Evolutionary conservation across 345 rosid genomes (phyloP).

Genomic region (Brassica incana): DNA sequence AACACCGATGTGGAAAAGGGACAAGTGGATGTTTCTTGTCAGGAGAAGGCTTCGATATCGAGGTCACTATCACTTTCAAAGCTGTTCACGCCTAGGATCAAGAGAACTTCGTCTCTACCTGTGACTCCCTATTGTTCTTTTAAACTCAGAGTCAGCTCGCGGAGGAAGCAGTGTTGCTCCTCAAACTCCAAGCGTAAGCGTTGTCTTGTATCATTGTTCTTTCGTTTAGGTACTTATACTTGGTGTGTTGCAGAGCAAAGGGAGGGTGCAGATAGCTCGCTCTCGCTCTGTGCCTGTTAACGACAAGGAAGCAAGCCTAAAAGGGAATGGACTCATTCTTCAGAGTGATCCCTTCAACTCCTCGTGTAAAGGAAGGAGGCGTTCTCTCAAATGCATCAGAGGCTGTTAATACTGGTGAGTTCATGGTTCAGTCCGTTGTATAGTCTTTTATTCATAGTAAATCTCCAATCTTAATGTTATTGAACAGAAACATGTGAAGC

Average conservation of each 20-base stretch:
- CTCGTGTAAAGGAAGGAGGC: slow-evolving; percentile 56
- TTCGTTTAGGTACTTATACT: slow-evolving; percentile 23
- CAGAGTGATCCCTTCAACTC: background rate
- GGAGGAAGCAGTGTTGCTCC: slow-evolving; percentile 48
- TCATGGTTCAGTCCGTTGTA: background rate
- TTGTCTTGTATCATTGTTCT: background rate
- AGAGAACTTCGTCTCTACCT: slow-evolving; percentile 83
- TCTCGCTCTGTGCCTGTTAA: slow-evolving; percentile 84
- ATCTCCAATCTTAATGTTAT: slow-evolving; percentile 1
- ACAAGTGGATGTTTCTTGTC: slow-evolving; percentile 42
- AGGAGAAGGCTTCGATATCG: slow-evolving; percentile 66
- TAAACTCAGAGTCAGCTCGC: slow-evolving; percentile 48
- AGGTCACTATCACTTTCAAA: slow-evolving; percentile 82
- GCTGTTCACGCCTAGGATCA: slow-evolving; percentile 80
- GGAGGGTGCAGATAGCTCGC: slow-evolving; percentile 52
- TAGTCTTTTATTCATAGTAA: slow-evolving; percentile 45
- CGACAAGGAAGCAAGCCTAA: slow-evolving; percentile 4
- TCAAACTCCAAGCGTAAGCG: slow-evolving; percentile 58
- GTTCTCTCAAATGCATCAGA: slow-evolving; percentile 41
- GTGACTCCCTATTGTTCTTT: slow-evolving; percentile 47
- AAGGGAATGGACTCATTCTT: background rate
- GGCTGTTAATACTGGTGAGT: slow-evolving; percentile 49
- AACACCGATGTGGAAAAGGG: slow-evolving; percentile 61
- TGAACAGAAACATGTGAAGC: slow-evolving; percentile 52
- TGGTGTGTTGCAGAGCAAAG: slow-evolving; percentile 59